Percentiles rank a stretch among this genome's conserved stretches.
These are phyloP conservation scores for Hygrophoropsis aurantiaca DNA, from an alignment of 768 basidiomycete genomes.

Conservation along the genomic window DNA sequence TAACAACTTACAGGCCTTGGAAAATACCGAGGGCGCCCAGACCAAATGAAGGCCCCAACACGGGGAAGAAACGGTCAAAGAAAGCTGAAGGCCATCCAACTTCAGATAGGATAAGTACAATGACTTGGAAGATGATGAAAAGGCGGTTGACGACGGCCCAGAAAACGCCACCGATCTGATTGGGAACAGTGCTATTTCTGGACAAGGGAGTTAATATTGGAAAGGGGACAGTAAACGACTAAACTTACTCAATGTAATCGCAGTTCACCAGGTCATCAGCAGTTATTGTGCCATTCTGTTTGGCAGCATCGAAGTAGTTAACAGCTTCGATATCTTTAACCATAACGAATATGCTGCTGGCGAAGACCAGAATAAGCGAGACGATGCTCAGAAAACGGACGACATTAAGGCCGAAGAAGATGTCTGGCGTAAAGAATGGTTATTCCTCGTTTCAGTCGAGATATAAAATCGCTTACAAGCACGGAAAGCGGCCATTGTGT, in stretches of 20 bases:
- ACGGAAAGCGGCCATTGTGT: constrained; percentile 30
- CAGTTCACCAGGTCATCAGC: constrained; percentile 45
- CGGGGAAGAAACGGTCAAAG: constrained; percentile 84
- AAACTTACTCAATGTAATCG: constrained; percentile 75
- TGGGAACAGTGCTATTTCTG: constrained; percentile 79
- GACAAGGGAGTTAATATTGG: constrained; percentile 21
- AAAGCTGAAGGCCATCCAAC: constrained; percentile 75
- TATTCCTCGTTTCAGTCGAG: too few species aligned
- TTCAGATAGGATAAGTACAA: constrained; percentile 82
- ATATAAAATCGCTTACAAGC: constrained; percentile 49
- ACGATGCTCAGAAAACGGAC: constrained; percentile 81
- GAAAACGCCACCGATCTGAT: constrained; percentile 87
- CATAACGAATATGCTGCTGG: constrained; percentile 74
- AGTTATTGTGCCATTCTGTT: constrained; percentile 29
- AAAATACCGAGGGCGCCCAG: constrained; percentile 85
- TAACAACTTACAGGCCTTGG: constrained; percentile 69
- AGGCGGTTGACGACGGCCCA: constrained; percentile 89
- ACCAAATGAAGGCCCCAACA: constrained; percentile 82
- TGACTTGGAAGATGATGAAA: constrained; percentile 81
- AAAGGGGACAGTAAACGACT: constrained; percentile 3
- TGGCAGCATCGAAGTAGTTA: constrained; percentile 55
- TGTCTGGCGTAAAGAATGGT: constrained; percentile 41
- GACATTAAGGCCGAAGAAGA: constrained; percentile 78
- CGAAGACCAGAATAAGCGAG: constrained; percentile 74
- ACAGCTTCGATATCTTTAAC: constrained; percentile 75